phyloP scores from a whole-genome alignment of 805 yeast species.

The Ogataea trehaloabstinens region DNA sequence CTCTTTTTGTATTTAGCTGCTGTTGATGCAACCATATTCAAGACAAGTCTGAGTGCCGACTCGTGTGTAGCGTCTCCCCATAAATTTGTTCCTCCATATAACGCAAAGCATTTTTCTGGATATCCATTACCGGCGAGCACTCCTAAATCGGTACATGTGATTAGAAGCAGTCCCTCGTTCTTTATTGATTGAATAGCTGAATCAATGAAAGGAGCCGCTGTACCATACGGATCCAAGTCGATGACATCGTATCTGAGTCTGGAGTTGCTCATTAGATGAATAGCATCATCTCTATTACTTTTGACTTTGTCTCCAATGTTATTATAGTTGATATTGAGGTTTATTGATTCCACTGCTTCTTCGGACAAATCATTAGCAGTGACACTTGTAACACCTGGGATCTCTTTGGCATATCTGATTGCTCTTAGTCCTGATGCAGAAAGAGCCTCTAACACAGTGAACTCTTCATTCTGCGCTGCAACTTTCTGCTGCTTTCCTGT shows the following conservation, averaged over 20 bases:
- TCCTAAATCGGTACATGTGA: slow-evolving; percentile 95
- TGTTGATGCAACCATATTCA: slow-evolving; percentile 68
- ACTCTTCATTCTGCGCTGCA: slow-evolving; percentile 23
- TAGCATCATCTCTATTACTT: slow-evolving; percentile 89
- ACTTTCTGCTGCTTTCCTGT: slow-evolving; percentile 14
- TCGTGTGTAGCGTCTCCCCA: slow-evolving; percentile 90
- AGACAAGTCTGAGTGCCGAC: slow-evolving; percentile 82
- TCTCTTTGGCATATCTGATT: slow-evolving; percentile 87
- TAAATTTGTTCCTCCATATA: slow-evolving; percentile 89
- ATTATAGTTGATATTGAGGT: slow-evolving; percentile 68
- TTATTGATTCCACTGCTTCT: slow-evolving; percentile 81
- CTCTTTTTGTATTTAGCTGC: slow-evolving; percentile 89
- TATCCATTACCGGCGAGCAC: slow-evolving; percentile 94
- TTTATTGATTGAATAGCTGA: slow-evolving; percentile 82
- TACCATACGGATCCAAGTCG: slow-evolving; percentile 96
- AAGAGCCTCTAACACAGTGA: slow-evolving; percentile 80
- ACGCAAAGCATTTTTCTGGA: slow-evolving; percentile 94
- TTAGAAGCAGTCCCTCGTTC: slow-evolving; percentile 81
- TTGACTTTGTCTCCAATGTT: slow-evolving; percentile 52
- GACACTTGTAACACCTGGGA: slow-evolving; percentile 68
- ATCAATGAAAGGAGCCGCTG: slow-evolving; percentile 94
- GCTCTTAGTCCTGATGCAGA: slow-evolving; percentile 96
- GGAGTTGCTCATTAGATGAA: slow-evolving; percentile 63
- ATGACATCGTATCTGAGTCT: slow-evolving; percentile 70
- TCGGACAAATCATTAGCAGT: slow-evolving; percentile 88